Evolutionary conservation across 129 eudicot species (phyloP), one percentile per base, ranked within the genome.

Genomic region (Flaveria trinervia): DNA sequence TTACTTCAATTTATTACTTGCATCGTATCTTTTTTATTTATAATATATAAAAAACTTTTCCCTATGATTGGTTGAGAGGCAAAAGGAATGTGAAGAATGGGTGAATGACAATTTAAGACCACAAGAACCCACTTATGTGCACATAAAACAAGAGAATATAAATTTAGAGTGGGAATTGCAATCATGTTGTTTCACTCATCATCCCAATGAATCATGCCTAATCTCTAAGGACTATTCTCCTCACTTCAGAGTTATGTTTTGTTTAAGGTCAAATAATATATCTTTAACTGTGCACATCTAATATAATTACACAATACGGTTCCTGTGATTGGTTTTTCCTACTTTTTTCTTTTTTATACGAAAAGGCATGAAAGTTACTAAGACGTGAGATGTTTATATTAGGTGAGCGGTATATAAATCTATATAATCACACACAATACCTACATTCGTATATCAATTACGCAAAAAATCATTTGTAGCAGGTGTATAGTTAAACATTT

Each of bases 131-230:
- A 51, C 20, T 36, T 20, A 80, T 64, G 48, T 73, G 83, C 74
- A 73, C 83, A 72, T 30, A 65, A 80, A 80, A 50, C 74, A 65
- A 80, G 83, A 80, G 69, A 65, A 72, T 72, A n/a, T 79, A 60
- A 14, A 60, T 70, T 18, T 65, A 60, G 73, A 73, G 73, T n/a
- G 65, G 83, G 7, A 36, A 36, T 5, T 36, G 41, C 79, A 80
- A 80, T 80, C 79, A 80, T 80, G 73, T 43, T 78, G 79, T 73
- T 66, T 73, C 45, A 17, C 41, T 59, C 70, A 78, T 78, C 82
- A 78, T 70, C 80, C 76, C 52, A 51, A 26, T 17, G 23, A 79
- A 73, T 74, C 79, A 67, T 80, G 73, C 83, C 82, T 80, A 67
- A 65, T 52, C 77, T 62, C 7, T 61, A 62, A 52, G 18, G 30